These are phyloP conservation scores for Leccinum ponderosum DNA, from an alignment of 1,284 basidiomycete species.

Conservation along the genomic window DNA sequence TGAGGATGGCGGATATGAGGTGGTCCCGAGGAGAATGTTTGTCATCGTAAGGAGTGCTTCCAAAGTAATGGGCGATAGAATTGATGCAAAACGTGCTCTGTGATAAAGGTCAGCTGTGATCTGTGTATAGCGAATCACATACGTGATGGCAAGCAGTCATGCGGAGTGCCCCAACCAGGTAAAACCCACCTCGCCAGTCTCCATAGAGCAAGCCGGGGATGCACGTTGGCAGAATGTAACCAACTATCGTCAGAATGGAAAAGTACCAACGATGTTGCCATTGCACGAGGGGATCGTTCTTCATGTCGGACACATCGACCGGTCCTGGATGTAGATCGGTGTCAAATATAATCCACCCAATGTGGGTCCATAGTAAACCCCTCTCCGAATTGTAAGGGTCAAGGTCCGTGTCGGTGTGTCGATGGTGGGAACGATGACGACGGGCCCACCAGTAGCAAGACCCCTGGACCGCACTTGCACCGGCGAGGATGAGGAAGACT, in stretches of 20 bases:
- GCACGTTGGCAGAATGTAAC: conserved; percentile 70
- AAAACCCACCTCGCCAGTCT: conserved; percentile 84
- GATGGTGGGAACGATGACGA: conserved; percentile 87
- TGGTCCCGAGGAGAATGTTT: conserved; percentile 82
- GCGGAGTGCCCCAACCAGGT: conserved; percentile 71
- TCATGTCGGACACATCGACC: conserved; percentile 81
- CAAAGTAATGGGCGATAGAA: conserved; percentile 88
- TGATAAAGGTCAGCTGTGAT: conserved; percentile 8
- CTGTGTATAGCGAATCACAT: conserved; percentile 33
- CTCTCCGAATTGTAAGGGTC: conserved; percentile 89
- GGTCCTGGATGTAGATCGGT: conserved; percentile 75
- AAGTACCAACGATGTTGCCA: conserved; percentile 88
- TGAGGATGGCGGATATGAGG: conserved; percentile 82
- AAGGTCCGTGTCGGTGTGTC: conserved; percentile 88
- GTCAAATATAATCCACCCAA: conserved; percentile 91
- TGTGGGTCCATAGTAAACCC: conserved; percentile 81
- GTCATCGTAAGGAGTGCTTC: conserved; percentile 85
- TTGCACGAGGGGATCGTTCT: conserved; percentile 70
- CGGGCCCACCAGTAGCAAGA: conserved; percentile 94
- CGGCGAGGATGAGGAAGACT: conserved; percentile 73
- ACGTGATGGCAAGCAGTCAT: conserved; percentile 80
- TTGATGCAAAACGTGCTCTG: conserved; percentile 92
- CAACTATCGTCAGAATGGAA: conserved; percentile 62
- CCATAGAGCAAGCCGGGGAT: conserved; percentile 79
- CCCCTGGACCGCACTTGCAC: conserved; percentile 86